Base-by-base conservation (phyloP, 352 stramenopile genomes). In the Achlya hypogyna region DNA sequence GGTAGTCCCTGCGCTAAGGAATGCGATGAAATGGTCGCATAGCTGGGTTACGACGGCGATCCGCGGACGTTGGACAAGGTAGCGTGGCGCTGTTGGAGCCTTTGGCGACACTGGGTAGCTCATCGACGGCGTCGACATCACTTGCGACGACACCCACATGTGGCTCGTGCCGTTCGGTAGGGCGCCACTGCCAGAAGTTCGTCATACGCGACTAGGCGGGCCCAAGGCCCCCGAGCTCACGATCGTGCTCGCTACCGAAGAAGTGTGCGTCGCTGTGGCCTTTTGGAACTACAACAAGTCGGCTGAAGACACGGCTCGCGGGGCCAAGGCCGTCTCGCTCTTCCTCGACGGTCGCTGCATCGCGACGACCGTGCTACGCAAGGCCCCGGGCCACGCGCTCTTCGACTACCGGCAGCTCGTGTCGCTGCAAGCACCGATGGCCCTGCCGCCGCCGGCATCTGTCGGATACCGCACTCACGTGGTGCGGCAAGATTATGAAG, bases 21-120 rank as follows among this genome's bases (percentile, higher is more conserved):
- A n/a, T n/a, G n/a, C n/a, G 25, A 12, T 56, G 4, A 56, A 12
- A 8, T 6, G 6, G 38, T 12, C 31, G 40, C 28, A 16, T 58
- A 91, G 79, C 71, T 92, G 4, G 84, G 84, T 18, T 93, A 89
- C 38, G 29, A 80, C 43, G 84, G 83, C 0, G 86, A 94, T 47
- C 87, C 89, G 25, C 70, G 90, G n/a, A 96, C 87, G 3, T 70
- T 95, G 5, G 84, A 94, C 68, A 97, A 97, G 71, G 81, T 92
- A 42, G 4, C 65, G 27, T 8, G 40, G n/a, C 23, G 4, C 1
- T 32, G 16, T 52, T 9, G 9, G 59, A 18, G 0, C 31, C 28
- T 53, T 3, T 10, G 16, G 12, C 20, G 0, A 22, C 0, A 62
- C 40, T 68, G 22, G 3, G 22, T 35, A 92, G 82, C 69, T 97